These are phyloP conservation scores for Penicillium silybi DNA, from an alignment of 495 filamentous ascomycete genomes.

Conservation along the genomic window DNA sequence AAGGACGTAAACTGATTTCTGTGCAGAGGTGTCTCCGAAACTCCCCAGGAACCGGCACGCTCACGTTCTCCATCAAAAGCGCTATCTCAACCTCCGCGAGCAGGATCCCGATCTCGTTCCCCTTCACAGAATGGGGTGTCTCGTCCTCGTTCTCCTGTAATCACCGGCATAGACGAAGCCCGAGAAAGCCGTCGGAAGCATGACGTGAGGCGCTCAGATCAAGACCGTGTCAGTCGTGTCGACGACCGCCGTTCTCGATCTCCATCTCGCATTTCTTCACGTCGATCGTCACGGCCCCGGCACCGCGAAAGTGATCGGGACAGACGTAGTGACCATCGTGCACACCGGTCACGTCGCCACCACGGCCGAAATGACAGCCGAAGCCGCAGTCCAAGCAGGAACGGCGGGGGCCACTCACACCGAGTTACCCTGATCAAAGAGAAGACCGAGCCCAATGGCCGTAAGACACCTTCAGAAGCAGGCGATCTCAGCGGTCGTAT, in stretches of 20 bases:
- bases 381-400: constrained; percentile 26
- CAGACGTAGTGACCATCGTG: constrained; percentile 34
- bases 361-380: constrained; percentile 42
- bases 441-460: constrained; percentile 15
- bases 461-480: constrained; percentile 13
- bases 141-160: constrained; percentile 55
- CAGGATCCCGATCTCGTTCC: constrained; percentile 34
- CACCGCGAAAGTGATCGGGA: constrained; percentile 45
- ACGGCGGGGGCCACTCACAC: constrained; percentile 24
- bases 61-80: constrained; percentile 32
- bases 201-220: constrained; percentile 20
- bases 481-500: constrained; percentile 21
- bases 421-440: constrained; percentile 20
- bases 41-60: constrained; percentile 20
- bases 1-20: background rate
- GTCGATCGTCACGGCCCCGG: constrained; percentile 48
- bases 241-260: constrained; percentile 44
- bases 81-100: constrained; percentile 28
- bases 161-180: constrained; percentile 43
- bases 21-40: constrained; percentile 20
- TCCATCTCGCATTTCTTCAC: constrained; percentile 48
- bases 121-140: constrained; percentile 51
- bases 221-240: background rate
- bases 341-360: constrained; percentile 47
- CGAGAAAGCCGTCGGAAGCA: constrained; percentile 43